Conservation (phyloP, 2,329 filamentous ascomycete species). For the Cladophialophora carrionii region DNA sequence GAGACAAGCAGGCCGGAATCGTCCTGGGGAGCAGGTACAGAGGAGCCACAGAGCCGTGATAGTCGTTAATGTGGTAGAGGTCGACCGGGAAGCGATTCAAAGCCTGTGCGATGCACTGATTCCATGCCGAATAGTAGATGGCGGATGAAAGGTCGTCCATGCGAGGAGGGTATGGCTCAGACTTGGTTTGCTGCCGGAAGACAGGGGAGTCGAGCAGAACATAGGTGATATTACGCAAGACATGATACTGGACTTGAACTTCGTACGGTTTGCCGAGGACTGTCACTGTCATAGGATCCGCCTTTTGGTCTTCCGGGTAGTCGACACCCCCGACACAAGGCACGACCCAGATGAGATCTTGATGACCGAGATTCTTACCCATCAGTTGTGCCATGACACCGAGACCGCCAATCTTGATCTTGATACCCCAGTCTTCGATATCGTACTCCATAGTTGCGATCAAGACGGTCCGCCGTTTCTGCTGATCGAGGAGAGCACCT, state of each 20-base stretch:
- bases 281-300: slow-evolving; percentile 64
- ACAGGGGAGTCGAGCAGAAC: slow-evolving; percentile 69
- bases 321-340: slow-evolving; percentile 66
- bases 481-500: slow-evolving; percentile 53
- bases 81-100: slow-evolving; percentile 66
- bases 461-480: slow-evolving; percentile 61
- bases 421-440: slow-evolving; percentile 70
- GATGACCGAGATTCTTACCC: slow-evolving; percentile 66
- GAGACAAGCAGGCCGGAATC: slow-evolving; percentile 64
- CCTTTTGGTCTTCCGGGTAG: slow-evolving; percentile 63
- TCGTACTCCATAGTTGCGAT: slow-evolving; percentile 75
- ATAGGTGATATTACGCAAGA: slow-evolving; percentile 67
- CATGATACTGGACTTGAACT: slow-evolving; percentile 67
- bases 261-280: slow-evolving; percentile 65
- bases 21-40: slow-evolving; percentile 66
- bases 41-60: slow-evolving; percentile 65
- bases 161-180: slow-evolving; percentile 66
- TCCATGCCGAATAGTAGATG: slow-evolving; percentile 72
- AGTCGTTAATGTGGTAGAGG: slow-evolving; percentile 69
- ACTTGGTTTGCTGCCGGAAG: slow-evolving; percentile 65
- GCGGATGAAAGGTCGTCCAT: slow-evolving; percentile 72
- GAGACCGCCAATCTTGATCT: slow-evolving; percentile 71
- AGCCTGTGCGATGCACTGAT: slow-evolving; percentile 68
- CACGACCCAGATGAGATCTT: slow-evolving; percentile 68
- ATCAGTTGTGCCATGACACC: slow-evolving; percentile 73